Evolutionary conservation across 164 flowering plant species (phyloP), one percentile per base, ranked within the genome.

Genomic region (Amborella trichopoda): DNA sequence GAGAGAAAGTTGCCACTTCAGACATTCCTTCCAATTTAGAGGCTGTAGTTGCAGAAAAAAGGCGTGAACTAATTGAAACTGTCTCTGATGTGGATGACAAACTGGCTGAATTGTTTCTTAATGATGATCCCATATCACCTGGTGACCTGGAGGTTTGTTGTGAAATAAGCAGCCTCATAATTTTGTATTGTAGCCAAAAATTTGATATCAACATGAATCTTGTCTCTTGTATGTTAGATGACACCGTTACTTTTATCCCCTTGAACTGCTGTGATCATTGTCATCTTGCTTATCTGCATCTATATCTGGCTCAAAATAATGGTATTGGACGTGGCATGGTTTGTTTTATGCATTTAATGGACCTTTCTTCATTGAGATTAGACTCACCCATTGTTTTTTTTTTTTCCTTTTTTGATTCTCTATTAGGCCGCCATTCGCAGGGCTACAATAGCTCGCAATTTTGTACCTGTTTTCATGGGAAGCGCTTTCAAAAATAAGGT

Each of bases 401-500:
- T n/a, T 37, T 37, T 6, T 1, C n/a, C n/a, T 37, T 37, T n/a
- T 14, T 17, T 21, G 19, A 37, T 37, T 38, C 17, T 44, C 61
- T 48, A 28, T 48, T 57, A 93, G 99, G 84, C 66, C 44, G 99
- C 99, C 10, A 70, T 93, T 45, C 91, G 97, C 39, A 78, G 99
- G 74, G 87, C 93, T 44, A 93, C 99, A 23, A 43, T 88, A 48
- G 76, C 94, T 28, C 74, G 68, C 46, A 93, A 88, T 51, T 93
- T 93, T 60, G 65, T 93, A 27, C 99, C 99, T 26, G 94, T 93
- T 44, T 93, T 84, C 60, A 93, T 93, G 99, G 99, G 99, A 6
- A 93, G 97, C 70, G 99, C 99, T 36, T 88, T 93, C 59, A 93
- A 93, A 60, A 93, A 93, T 68, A 93, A 93, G 97, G 99, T 93